These are phyloP conservation scores for Herpetomonas muscarum DNA, from an alignment of 208 protist genomes.

Conservation along the genomic window DNA sequence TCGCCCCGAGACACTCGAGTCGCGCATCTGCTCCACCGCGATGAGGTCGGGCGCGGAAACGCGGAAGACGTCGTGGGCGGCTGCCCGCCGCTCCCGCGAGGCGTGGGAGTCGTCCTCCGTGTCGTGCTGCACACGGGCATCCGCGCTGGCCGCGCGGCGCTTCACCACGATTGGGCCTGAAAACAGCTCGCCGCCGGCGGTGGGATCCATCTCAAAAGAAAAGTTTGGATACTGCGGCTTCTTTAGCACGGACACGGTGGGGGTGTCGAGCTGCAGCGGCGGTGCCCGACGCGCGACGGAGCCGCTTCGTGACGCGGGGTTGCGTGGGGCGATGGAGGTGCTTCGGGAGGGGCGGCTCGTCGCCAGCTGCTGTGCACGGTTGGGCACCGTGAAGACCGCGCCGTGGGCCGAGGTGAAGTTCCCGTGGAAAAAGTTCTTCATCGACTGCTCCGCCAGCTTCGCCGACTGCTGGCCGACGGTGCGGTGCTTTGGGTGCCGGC, in stretches of 20 bases:
- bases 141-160: slow-evolving; percentile 36
- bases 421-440: slow-evolving; percentile 70
- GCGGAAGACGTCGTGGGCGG: slow-evolving; percentile 17
- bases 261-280: slow-evolving; percentile 20
- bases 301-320: slow-evolving; percentile 15
- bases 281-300: slow-evolving; percentile 9
- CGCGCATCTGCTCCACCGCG: slow-evolving; percentile 41
- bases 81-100: slow-evolving; percentile 4
- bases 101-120: not conserved
- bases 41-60: slow-evolving; percentile 45
- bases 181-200: slow-evolving; percentile 9
- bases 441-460: slow-evolving; percentile 56
- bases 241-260: slow-evolving; percentile 40
- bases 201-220: not conserved
- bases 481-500: slow-evolving; percentile 25
- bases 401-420: slow-evolving; percentile 77
- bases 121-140: slow-evolving; percentile 19
- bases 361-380: slow-evolving; percentile 49
- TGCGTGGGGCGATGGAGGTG: slow-evolving; percentile 11
- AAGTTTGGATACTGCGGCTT: slow-evolving; percentile 9
- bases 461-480: slow-evolving; percentile 59
- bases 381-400: slow-evolving; percentile 63
- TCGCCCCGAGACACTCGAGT: slow-evolving; percentile 12
- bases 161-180: slow-evolving; percentile 31
- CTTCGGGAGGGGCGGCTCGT: slow-evolving; percentile 28